phyloP scores from a whole-genome alignment of 2,329 filamentous ascomycete genomes.

The Curvularia lunata region DNA sequence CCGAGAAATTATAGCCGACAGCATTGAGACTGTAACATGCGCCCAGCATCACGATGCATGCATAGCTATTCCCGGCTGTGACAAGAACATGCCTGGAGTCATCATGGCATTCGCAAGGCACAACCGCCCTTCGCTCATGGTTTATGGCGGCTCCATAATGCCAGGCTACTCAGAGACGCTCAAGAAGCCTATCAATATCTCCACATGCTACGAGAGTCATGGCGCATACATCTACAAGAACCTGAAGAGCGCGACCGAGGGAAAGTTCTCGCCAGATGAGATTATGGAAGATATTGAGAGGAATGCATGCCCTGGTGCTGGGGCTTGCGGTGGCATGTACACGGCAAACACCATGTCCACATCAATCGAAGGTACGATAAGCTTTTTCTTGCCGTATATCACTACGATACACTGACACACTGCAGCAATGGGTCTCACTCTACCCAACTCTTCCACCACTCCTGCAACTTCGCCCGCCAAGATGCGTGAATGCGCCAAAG shows the following conservation, averaged over 20 bases:
- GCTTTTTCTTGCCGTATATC: not conserved
- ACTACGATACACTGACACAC: constrained; percentile 6
- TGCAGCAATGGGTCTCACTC: constrained; percentile 76
- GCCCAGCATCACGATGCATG: constrained; percentile 93
- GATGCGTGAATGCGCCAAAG: constrained; percentile 83
- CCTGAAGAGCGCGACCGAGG: constrained; percentile 72
- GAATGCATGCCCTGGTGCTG: constrained; percentile 77
- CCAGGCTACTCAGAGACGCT: constrained; percentile 82
- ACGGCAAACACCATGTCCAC: constrained; percentile 95
- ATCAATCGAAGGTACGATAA: constrained; percentile 68
- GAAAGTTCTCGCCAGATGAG: constrained; percentile 73
- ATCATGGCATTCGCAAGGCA: constrained; percentile 90
- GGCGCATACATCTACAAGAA: constrained; percentile 82
- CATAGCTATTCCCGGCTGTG: constrained; percentile 90
- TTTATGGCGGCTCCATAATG: constrained; percentile 90
- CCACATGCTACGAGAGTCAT: constrained; percentile 84
- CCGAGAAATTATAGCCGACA: constrained; percentile 91
- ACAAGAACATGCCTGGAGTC: constrained; percentile 97
- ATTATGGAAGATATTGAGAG: constrained; percentile 83
- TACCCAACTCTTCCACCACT: constrained; percentile 84
- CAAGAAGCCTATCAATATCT: constrained; percentile 82
- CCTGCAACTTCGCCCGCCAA: constrained; percentile 83
- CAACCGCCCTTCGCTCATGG: constrained; percentile 92
- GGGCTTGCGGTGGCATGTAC: constrained; percentile 91
- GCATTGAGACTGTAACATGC: constrained; percentile 89